phyloP scores from a whole-genome alignment of 805 yeast species.

The Monosporozyma aerobia region DNA sequence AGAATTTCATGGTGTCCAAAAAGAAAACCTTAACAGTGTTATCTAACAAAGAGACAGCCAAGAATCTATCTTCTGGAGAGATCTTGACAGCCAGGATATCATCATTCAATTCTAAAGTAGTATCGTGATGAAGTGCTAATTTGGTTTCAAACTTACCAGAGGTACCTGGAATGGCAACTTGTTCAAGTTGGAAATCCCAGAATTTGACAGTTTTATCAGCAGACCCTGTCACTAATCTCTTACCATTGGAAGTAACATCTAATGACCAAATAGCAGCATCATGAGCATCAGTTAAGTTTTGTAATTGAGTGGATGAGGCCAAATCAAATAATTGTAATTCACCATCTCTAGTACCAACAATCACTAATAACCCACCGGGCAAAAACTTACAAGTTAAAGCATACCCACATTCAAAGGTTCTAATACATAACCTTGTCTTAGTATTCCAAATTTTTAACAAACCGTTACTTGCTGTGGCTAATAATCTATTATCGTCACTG shows the following conservation, averaged over 20 bases:
- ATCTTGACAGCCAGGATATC: constrained; percentile 73
- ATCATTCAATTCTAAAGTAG: constrained; percentile 77
- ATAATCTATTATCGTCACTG: constrained; percentile 67
- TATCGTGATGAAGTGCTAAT: constrained; percentile 60
- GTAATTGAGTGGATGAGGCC: constrained; percentile 67
- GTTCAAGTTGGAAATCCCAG: constrained; percentile 72
- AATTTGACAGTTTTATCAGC: constrained; percentile 85
- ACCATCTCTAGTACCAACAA: constrained; percentile 85
- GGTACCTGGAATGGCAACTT: constrained; percentile 66
- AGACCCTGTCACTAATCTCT: constrained; percentile 79
- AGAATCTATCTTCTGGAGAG: constrained; percentile 66
- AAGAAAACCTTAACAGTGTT: constrained; percentile 94
- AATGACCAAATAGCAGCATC: constrained; percentile 83
- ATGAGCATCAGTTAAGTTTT: constrained; percentile 66
- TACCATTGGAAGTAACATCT: constrained; percentile 81
- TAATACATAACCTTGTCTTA: constrained; percentile 59
- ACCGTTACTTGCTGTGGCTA: constrained; percentile 89
- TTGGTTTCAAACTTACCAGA: constrained; percentile 36
- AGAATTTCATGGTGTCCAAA: constrained; percentile 78
- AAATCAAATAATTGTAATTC: constrained; percentile 76
- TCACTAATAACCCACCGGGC: constrained; percentile 85
- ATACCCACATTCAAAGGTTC: constrained; percentile 86
- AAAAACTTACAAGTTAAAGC: constrained; percentile 71
- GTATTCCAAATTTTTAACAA: constrained; percentile 83
- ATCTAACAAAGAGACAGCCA: constrained; percentile 82